Conservation (phyloP, 129 eudicot genomes). For the Helichrysum umbraculigerum region DNA sequence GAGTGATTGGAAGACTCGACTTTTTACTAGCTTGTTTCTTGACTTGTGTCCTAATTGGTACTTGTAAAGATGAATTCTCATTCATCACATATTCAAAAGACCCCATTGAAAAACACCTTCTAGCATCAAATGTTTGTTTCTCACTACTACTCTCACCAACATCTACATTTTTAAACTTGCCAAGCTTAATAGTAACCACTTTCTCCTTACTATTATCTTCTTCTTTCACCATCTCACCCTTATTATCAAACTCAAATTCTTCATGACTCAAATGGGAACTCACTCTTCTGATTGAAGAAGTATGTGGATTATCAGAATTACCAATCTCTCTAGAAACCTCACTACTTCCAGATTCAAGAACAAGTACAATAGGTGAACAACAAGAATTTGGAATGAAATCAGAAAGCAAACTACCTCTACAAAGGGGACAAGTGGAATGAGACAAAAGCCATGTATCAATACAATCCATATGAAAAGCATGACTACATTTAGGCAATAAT, state of each 20-base stretch:
- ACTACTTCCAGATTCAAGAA: conserved; percentile 31
- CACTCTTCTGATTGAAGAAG: conserved; percentile 33
- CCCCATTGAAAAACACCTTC: conserved; percentile 93
- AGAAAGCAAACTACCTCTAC: conserved; percentile 61
- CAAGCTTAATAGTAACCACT: conserved; percentile 69
- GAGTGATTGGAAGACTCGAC: conserved; percentile 41
- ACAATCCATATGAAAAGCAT: conserved; percentile 92
- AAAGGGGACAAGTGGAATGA: conserved; percentile 92
- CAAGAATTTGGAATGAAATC: conserved; percentile 42
- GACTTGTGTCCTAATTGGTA: conserved; percentile 60
- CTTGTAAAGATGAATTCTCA: conserved; percentile 62
- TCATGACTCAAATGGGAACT: conserved; percentile 47
- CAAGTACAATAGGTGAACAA: conserved; percentile 53
- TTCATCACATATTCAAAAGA: conserved; percentile 89
- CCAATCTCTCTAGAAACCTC: conserved; percentile 60
- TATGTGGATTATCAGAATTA: conserved; percentile 18
- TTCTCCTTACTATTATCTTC: conserved; percentile 45
- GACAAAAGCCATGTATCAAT: conserved; percentile 90
- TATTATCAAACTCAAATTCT: conserved; percentile 29
- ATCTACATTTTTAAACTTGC: conserved; percentile 66
- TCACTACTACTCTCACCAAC: conserved; percentile 27
- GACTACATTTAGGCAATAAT: conserved; percentile 78
- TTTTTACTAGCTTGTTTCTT: conserved; percentile 58
- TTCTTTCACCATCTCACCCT: conserved; percentile 36
- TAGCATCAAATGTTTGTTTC: conserved; percentile 45